A percentile compares a stretch with the other conserved stretches of the same genome.
Evolutionary conservation across 73 alveolate species (phyloP).

Genomic region (Stentor coeruleus): DNA sequence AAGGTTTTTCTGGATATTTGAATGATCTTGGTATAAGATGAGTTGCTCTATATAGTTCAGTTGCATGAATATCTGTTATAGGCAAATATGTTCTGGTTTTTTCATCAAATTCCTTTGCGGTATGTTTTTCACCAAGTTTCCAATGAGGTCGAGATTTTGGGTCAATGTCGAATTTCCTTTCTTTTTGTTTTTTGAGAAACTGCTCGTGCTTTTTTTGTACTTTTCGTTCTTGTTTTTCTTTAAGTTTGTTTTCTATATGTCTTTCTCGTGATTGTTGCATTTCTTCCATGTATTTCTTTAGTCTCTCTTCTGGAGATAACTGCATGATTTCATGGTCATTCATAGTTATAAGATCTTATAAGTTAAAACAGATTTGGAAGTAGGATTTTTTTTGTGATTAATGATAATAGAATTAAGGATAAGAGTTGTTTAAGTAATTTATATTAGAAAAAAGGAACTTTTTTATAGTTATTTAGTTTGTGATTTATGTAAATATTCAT

Average conservation of each 20-base stretch:
- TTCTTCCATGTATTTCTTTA: background rate
- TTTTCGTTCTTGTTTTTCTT: background rate
- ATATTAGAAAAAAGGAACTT: too few relatives aligned
- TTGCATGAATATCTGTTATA: background rate
- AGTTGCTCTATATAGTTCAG: slow-evolving; percentile 10
- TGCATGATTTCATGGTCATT: slow-evolving; percentile 14
- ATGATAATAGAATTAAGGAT: too few relatives aligned
- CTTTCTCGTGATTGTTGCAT: slow-evolving; percentile 12
- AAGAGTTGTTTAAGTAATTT: too few relatives aligned
- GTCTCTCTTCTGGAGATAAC: slow-evolving; percentile 17
- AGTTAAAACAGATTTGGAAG: background rate
- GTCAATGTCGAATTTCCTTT: background rate
- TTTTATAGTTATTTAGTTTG: too few relatives aligned
- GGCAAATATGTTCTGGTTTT: background rate
- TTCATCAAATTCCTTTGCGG: background rate
- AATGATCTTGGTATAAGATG: slow-evolving; percentile 5
- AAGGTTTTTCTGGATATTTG: slow-evolving; percentile 6
- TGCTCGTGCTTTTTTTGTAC: slow-evolving; percentile 13
- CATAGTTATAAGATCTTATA: background rate
- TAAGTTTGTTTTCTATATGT: background rate
- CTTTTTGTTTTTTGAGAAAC: slow-evolving; percentile 11
- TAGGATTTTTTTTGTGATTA: too few relatives aligned
- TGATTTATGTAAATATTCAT: too few relatives aligned
- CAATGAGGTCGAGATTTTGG: slow-evolving; percentile 14
- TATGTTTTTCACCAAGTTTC: background rate